Base-by-base conservation (phyloP, 2,329 filamentous ascomycete genomes). In the Clarireedia paspali region DNA sequence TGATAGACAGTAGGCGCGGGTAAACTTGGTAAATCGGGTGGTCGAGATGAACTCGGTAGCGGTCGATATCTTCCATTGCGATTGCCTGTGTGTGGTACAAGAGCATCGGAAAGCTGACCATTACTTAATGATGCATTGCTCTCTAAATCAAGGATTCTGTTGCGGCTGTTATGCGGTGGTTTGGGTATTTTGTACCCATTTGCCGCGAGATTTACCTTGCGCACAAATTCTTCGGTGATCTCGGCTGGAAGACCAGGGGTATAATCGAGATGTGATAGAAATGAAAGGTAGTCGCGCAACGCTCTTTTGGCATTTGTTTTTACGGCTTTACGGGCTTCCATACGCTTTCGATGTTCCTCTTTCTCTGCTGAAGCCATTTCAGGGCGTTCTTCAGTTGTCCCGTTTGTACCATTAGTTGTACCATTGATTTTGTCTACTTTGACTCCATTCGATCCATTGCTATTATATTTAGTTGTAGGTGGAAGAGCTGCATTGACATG, bases 191-290 rank as follows among this genome's bases (percentile, higher is more conserved):
- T 71, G 60, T 68, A 67, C 44, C 73, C 76, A 62, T 80, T 74
- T 47, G 78, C 77, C 24, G 78, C 75, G 57, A 78, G 73, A 63
- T 82, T 82, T 7, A 87, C 76, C 57, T 80, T 81, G 45, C 79
- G 72, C 53, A 78, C 70, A 59, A 82, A 81, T 44, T 79, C 77
- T 53, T 72, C 68, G 3, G 70, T 70, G 39, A 72, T 60, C 52
- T 67, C 66, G 30, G 62, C 54, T 51, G 66, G 63, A 54, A 70
- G 63, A 15, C 67, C 67, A 50, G 88, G 87, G 0, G 89, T 88
- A 70, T 94, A 94, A 64, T 94, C 87, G 60, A 94, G 84, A 57
- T 84, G 76, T 1, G 83, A 82, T 40, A 95, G 73, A 66, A 89
- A 94, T 23, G 80, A 75, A 63, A 84, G 75, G 67, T 88, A 91